phyloP scores from a whole-genome alignment of 345 rosid species.

The Linum tenue region DNA sequence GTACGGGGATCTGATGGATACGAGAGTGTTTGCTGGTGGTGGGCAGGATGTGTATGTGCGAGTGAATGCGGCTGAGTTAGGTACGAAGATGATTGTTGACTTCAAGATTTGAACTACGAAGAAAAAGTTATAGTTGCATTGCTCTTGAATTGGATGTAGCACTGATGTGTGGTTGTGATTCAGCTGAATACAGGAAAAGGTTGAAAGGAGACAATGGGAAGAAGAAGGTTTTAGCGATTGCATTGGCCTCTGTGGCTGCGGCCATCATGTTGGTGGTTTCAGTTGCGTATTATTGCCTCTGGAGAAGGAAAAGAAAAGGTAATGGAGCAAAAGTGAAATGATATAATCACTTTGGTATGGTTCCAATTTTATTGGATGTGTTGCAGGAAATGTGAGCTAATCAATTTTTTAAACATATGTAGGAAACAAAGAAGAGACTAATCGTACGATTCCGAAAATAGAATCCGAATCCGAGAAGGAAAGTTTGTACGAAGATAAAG shows the following conservation, averaged over 20 bases:
- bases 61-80: conserved; percentile 13
- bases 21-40: conserved; percentile 20
- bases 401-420: not conserved
- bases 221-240: conserved; percentile 16
- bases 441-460: not conserved
- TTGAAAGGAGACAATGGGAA: conserved; percentile 14
- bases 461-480: not conserved
- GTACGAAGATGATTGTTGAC: conserved; percentile 19
- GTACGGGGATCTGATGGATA: conserved; percentile 39
- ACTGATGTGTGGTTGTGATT: conserved; percentile 1
- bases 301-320: conserved; percentile 21
- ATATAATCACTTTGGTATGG: too few relatives aligned
- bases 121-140: too few relatives aligned
- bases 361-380: too few relatives aligned
- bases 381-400: too few relatives aligned
- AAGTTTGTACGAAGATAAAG: too few relatives aligned
- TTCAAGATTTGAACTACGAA: too few relatives aligned
- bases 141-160: too few relatives aligned
- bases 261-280: conserved; percentile 12
- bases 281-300: conserved; percentile 10
- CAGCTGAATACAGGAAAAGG: conserved; percentile 25
- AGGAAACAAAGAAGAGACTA: conserved; percentile 1
- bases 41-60: conserved; percentile 49
- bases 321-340: not conserved
- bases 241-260: conserved; percentile 14